Evolutionary conservation across 352 stramenopile genomes (phyloP), one percentile per base, ranked within the genome.

Genomic region (Pythium guiyangense): DNA sequence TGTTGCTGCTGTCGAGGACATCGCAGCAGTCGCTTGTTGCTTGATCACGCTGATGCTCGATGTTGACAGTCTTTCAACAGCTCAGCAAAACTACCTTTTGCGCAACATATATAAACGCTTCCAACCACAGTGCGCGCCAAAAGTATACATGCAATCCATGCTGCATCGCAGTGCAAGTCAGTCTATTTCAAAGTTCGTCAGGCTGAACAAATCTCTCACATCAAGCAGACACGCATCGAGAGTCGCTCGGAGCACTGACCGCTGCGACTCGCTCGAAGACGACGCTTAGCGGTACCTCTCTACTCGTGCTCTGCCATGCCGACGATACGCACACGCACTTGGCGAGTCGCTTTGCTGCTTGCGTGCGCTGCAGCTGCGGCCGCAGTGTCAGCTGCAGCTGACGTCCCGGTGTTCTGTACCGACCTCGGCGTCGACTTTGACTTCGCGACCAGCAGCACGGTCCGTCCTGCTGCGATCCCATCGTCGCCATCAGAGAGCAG

Each of bases 351-450:
- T 48, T 26, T 12, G 26, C 46, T 52, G 10, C 8, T 43, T 42
- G 20, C n/a, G 6, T 35, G 11, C 37, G 15, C 31, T 22, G 20
- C 14, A 17, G 27, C 14, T 2, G 29, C 48, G 25, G 2, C 57
- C 40, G 49, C 45, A 4, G 10, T 2, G 68, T 37, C 22, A 22
- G 22, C 54, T 52, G 17, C 59, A 39, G 55, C 59, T 14, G 12
- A 35, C 25, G 6, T 50, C 8, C 65, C 66, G 14, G 63, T 80
- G 4, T 80, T 77, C 59, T 84, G 71, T 45, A 52, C 71, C 31
- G 71, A 84, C 56, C 53, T 74, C 3, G 74, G 71, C 17, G 34
- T 81, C 43, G 74, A 77, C 49, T 69, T 84, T 52, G 71, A 62
- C 42, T 79, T 84, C 48, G 26, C 35, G 37, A 39, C 15, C 22